Conservation (phyloP, 371 early-diverging fungal genomes). For the Mucor lusitanicus region DNA sequence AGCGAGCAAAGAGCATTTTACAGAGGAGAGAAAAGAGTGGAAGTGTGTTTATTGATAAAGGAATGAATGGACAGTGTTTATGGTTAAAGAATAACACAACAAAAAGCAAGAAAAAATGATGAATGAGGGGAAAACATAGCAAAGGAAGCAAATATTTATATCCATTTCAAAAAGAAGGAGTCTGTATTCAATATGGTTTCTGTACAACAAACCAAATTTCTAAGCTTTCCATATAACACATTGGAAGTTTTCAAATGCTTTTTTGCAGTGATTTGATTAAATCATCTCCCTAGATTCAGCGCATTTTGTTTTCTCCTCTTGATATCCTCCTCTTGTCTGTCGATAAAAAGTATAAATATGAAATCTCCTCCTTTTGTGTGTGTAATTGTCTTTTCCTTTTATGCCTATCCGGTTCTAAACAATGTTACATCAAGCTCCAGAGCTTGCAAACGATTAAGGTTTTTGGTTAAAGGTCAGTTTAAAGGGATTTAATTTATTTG, state of each 20-base stretch:
- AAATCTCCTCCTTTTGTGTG: not conserved
- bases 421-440: not conserved
- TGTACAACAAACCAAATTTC: constrained; percentile 6
- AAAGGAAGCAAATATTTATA: constrained; percentile 2
- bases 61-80: constrained; percentile 5
- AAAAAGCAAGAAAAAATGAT: constrained; percentile 2
- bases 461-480: not conserved
- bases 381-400: not conserved
- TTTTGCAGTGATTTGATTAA: not conserved
- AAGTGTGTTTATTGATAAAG: constrained; percentile 1
- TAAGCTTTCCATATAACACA: not conserved
- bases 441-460: not conserved
- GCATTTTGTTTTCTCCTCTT: not conserved
- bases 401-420: not conserved
- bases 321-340: not conserved
- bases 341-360: not conserved
- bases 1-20: constrained; percentile 15
- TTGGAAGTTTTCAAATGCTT: not conserved
- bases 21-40: not conserved
- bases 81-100: not conserved
- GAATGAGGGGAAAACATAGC: not conserved
- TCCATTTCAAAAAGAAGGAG: constrained; percentile 1
- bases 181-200: not conserved
- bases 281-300: not conserved
- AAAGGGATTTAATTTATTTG: not conserved